These are phyloP conservation scores for Syzygium jambos DNA, from an alignment of 345 rosid genomes.

Conservation along the genomic window DNA sequence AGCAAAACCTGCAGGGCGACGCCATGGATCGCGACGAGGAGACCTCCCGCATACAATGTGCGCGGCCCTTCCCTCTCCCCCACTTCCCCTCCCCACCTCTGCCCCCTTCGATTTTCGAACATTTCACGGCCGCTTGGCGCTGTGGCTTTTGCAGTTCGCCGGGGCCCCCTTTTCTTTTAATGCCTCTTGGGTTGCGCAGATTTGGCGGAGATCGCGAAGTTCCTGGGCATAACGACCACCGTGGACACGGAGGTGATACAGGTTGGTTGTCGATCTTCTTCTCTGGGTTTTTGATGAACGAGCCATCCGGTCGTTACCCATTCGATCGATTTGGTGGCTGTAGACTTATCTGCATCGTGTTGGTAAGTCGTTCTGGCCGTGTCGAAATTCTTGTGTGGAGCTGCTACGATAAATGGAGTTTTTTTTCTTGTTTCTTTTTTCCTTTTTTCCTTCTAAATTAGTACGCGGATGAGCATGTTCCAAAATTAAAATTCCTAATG, in stretches of 20 bases:
- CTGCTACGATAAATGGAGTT: not conserved
- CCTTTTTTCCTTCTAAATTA: not conserved
- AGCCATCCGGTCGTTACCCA: not conserved
- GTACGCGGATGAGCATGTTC: not conserved
- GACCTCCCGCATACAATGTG: conserved; percentile 87
- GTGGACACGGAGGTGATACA: conserved; percentile 89
- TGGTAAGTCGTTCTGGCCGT: not conserved
- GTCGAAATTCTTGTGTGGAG: not conserved
- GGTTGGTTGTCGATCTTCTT: conserved; percentile 16
- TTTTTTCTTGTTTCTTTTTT: too few species aligned
- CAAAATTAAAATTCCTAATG: not conserved
- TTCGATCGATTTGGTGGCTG: not conserved
- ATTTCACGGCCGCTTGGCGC: not conserved
- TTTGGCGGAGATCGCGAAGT: conserved; percentile 94
- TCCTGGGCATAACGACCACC: conserved; percentile 70
- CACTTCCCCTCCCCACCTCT: rapidly evolving
- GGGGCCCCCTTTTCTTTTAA: not conserved
- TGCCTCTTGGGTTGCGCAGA: conserved; percentile 20
- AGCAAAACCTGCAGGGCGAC: conserved; percentile 76
- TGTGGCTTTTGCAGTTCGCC: not conserved
- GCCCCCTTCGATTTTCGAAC: not conserved
- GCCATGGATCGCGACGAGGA: conserved; percentile 90
- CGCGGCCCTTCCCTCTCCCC: not conserved
- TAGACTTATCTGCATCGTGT: not conserved
- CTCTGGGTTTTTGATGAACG: not conserved